A percentile compares a stretch with the other conserved stretches of the same genome.
Evolutionary conservation across 768 basidiomycete species (phyloP).

Genomic region (Butyriboletus loyo): DNA sequence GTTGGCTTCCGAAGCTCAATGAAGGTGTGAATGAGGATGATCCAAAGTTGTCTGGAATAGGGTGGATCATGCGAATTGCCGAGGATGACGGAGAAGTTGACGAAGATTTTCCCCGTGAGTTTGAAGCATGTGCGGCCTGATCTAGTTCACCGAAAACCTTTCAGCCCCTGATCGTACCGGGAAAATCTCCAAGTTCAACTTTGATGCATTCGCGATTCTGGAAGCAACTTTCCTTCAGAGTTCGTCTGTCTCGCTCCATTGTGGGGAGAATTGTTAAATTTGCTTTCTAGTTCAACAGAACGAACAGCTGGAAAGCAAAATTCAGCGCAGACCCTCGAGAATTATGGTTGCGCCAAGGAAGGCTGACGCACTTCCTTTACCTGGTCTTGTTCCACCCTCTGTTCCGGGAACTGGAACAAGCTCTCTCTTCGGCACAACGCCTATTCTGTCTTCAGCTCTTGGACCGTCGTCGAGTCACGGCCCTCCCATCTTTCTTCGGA

Average conservation of each 20-base stretch:
- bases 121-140: background rate
- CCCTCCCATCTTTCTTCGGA: conserved; percentile 79
- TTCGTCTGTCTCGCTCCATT: conserved; percentile 32
- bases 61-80: conserved; percentile 91
- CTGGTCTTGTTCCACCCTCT: conserved; percentile 39
- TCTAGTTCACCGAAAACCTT: background rate
- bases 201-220: conserved; percentile 85
- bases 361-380: conserved; percentile 41
- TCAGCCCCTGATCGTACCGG: conserved; percentile 89
- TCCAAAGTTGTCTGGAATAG: conserved; percentile 69
- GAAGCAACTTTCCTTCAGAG: conserved; percentile 72
- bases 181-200: conserved; percentile 83
- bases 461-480: conserved; percentile 72
- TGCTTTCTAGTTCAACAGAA: conserved; percentile 66
- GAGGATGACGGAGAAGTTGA: conserved; percentile 98
- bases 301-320: conserved; percentile 70
- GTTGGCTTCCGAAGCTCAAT: conserved; percentile 73
- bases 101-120: conserved; percentile 95
- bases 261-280: background rate
- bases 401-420: conserved; percentile 42
- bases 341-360: conserved; percentile 61
- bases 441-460: conserved; percentile 60
- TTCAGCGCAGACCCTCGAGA: conserved; percentile 74
- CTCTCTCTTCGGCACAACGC: conserved; percentile 46
- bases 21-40: conserved; percentile 63